Evolutionary conservation across 2,329 filamentous ascomycete species (phyloP), one percentile per base, ranked within the genome.

Genomic region (Biscogniauxia sp.): DNA sequence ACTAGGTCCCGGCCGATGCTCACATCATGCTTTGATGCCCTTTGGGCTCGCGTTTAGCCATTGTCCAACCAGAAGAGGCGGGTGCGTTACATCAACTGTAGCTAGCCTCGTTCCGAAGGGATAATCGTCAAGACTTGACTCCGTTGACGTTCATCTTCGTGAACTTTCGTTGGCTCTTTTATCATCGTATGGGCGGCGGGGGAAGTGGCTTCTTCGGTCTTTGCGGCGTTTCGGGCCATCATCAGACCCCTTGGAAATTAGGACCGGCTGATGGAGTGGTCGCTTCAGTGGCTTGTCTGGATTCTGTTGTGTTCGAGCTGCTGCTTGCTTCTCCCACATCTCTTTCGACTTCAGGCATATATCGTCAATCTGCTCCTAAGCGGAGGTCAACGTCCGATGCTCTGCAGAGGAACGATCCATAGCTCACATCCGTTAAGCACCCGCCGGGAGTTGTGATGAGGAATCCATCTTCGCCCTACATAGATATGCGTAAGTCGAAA

Each of bases 291-390:
- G 72, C 65, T 80, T 83, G 57, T 82, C 79, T 19, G 79, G 74
- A 41, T 77, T 77, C 57, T 79, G 77, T 55, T 78, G 75, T 55
- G 76, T 72, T 64, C 79, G 79, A 50, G 82, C 82, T 15, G 81
- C 82, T 17, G 80, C 81, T 71, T 86, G 82, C 65, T 75, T 80
- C 64, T 86, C 82, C 83, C 83, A 87, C 62, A 84, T 75, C 58
- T 85, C 81, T 63, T 79, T 83, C 41, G 84, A 86, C 71, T 86
- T 86, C 62, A 78, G 73, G 72, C 84, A 87, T 58, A 87, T 85
- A 67, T 87, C 84, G 68, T 87, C 83, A 64, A 87, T 86, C 78
- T 87, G 84, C 74, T 86, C 84, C 84, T 86, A 68, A 58, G 59
- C 50, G 59, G 54, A 54, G 59, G 64, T 37, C 72, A 67, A 64